phyloP scores from a whole-genome alignment of 331 rosid genomes.

The Acacia pycnantha region DNA sequence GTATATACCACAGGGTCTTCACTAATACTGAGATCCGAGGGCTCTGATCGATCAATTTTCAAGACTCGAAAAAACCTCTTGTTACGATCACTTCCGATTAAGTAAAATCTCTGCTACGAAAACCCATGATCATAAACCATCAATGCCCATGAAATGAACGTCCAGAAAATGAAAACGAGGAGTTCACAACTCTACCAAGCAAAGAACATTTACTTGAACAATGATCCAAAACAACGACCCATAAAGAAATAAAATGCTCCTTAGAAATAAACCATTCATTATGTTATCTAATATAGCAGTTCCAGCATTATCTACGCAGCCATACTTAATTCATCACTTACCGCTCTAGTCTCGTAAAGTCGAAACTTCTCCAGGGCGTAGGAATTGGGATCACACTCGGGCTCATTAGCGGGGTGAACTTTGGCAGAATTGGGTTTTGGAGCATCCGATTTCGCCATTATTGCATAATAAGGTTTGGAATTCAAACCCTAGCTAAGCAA shows the following conservation, averaged over 20 bases:
- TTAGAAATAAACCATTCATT: neutral
- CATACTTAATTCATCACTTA: neutral
- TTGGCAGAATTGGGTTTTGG: slow-evolving; percentile 47
- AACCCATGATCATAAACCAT: neutral
- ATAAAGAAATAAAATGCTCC: neutral
- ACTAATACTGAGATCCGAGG: slow-evolving; percentile 80
- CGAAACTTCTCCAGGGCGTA: slow-evolving; percentile 85
- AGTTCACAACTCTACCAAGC: neutral
- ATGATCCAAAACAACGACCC: neutral
- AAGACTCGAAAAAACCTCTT: slow-evolving; percentile 79
- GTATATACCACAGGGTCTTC: slow-evolving; percentile 94
- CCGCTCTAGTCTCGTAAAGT: slow-evolving; percentile 90
- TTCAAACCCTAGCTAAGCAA: slow-evolving; percentile 2
- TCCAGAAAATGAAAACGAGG: neutral
- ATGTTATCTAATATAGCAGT: neutral
- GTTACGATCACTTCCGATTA: slow-evolving; percentile 85
- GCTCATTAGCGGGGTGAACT: slow-evolving; percentile 67
- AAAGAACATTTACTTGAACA: neutral
- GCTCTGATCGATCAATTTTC: slow-evolving; percentile 93
- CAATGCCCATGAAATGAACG: neutral
- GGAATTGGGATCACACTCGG: slow-evolving; percentile 57
- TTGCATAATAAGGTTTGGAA: neutral
- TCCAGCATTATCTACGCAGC: neutral
- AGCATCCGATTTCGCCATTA: slow-evolving; percentile 29
- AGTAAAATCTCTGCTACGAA: slow-evolving; percentile 49